phyloP scores from a whole-genome alignment of 371 early-diverging fungal genomes.

The Mucor irregularis region DNA sequence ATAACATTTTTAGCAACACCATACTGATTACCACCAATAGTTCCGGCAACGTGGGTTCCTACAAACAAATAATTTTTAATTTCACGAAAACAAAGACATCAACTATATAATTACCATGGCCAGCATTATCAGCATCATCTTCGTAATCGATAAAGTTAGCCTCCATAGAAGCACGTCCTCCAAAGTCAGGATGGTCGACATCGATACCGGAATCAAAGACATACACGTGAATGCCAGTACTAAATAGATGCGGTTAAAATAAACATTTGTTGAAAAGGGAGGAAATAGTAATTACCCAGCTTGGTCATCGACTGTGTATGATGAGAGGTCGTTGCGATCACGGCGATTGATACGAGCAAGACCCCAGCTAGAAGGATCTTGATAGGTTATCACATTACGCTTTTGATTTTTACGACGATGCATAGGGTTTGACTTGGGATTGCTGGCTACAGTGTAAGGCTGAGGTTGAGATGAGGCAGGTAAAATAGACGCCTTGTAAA shows the following conservation, averaged over 20 bases:
- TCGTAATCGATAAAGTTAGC: constrained; percentile 59
- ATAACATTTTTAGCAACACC: constrained; percentile 70
- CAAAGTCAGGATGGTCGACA: constrained; percentile 76
- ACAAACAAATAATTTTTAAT: background rate
- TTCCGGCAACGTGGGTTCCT: constrained; percentile 77
- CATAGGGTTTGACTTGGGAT: background rate
- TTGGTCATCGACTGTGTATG: constrained; percentile 40
- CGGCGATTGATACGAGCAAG: constrained; percentile 57
- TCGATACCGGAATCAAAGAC: constrained; percentile 80
- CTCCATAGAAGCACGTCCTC: constrained; percentile 76
- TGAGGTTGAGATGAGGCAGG: background rate
- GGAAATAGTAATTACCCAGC: constrained; percentile 47
- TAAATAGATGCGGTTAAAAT: constrained; percentile 9
- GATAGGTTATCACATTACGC: constrained; percentile 19
- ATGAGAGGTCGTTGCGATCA: constrained; percentile 20
- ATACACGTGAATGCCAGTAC: constrained; percentile 66
- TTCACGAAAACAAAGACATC: background rate
- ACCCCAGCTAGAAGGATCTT: constrained; percentile 59
- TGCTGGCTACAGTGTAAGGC: background rate
- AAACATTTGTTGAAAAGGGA: background rate
- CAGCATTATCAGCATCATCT: constrained; percentile 42
- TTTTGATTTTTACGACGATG: background rate
- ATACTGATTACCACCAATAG: constrained; percentile 57
- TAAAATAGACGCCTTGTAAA: constrained; percentile 25
- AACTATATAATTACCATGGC: constrained; percentile 42